Base-by-base conservation (phyloP, 805 yeast genomes). In the Wickerhamiella vanderwaltii region DNA sequence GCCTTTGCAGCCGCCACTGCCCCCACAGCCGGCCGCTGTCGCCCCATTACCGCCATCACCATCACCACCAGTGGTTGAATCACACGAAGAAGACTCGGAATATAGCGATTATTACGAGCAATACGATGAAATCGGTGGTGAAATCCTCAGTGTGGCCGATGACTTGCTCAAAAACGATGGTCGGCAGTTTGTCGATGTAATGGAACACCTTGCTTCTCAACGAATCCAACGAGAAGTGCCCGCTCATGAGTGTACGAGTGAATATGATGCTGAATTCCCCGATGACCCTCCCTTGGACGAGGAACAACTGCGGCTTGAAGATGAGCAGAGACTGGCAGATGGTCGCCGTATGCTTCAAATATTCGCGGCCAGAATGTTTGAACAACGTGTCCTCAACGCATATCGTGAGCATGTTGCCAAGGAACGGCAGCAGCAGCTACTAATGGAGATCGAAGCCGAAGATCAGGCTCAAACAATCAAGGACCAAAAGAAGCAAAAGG, bases 341-440 rank as follows among this genome's bases (percentile, higher is more conserved):
- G 79, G 88, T 9, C 79, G 87, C 29, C 75, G 80, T 19, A 71
- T 84, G 67, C 71, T 87, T 47, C 85, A 83, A 52, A 68, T 82
- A 41, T 80, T 85, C 43, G 82, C 87, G 1, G 79, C 91, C 4
- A 75, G 83, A 41, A 67, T 84, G 55, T 70, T 87, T 51, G 83
- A 81, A 53, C 77, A 74, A 49, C 71, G 85, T 34, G 71, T 87
- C 24, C 66, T 81, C 53, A 73, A 71, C 23, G 83, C 94, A 0
- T 86, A 78, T 55, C 80, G 81, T 47, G 87, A 79, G 51, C 79
- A 75, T 48, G 73, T 80, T 36, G 87, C 94, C 9, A 84, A 79
- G 46, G 91, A 81, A 51, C 59, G 66, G 9, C 66, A 61, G 52
- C 56, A 48, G 51, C 54, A 54, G 48, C 57, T 63, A 23, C 51